A percentile compares a stretch with the other conserved stretches of the same genome.
These are phyloP conservation scores for Mrakia blollopis DNA, from an alignment of 768 basidiomycete genomes.

Conservation along the genomic window DNA sequence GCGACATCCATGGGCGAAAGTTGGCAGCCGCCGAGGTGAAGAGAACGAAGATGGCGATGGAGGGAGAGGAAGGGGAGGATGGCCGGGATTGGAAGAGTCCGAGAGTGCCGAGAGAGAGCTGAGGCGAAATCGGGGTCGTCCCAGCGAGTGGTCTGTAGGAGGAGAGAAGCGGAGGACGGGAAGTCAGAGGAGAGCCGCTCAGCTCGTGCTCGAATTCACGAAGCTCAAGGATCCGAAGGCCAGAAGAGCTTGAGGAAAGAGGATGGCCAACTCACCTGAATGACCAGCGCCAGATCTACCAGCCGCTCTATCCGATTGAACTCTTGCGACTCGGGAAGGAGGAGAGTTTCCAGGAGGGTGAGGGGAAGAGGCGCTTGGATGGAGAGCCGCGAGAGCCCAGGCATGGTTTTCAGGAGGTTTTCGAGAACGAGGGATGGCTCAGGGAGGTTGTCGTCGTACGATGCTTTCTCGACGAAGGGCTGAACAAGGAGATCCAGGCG, in stretches of 20 bases:
- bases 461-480: constrained; percentile 7
- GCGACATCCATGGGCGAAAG: background rate
- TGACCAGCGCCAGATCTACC: background rate
- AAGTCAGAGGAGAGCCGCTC: too few species aligned
- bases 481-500: constrained; percentile 6
- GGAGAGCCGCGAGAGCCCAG: background rate
- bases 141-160: constrained; percentile 4
- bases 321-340: background rate
- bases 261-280: background rate
- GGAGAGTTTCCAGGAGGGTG: background rate
- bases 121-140: constrained; percentile 10
- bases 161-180: background rate
- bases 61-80: background rate
- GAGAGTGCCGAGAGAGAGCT: constrained; percentile 8
- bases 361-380: constrained; percentile 9
- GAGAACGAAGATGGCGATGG: background rate
- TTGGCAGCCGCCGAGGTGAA: constrained; percentile 9
- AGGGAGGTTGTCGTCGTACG: background rate
- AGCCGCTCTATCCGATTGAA: constrained; percentile 9
- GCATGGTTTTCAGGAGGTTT: background rate
- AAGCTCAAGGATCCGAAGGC: background rate
- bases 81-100: constrained; percentile 1
- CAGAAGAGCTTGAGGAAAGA: background rate
- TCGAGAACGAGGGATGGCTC: constrained; percentile 1
- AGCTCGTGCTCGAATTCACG: background rate